These are phyloP conservation scores for Furcasterigmium sp. DNA, from an alignment of 2,329 filamentous ascomycete species.

Conservation along the genomic window DNA sequence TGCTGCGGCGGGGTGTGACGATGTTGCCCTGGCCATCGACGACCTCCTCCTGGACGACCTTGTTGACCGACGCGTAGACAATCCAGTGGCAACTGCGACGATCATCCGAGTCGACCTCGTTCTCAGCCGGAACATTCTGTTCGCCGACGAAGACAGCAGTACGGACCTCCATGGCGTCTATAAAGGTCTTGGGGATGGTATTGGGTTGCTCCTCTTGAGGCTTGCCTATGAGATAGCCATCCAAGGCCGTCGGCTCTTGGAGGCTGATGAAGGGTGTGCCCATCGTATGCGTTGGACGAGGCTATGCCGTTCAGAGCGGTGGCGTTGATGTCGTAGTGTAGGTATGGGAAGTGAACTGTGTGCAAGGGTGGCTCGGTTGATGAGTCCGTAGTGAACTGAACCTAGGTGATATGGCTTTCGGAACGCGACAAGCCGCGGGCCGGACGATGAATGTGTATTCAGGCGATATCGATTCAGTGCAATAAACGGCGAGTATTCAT, in stretches of 20 bases:
- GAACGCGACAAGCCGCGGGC: no score
- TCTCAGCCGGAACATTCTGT: constrained; percentile 53
- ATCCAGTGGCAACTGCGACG: constrained; percentile 80
- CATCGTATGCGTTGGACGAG: constrained; percentile 24
- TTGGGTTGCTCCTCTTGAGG: constrained; percentile 37
- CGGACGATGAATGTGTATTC: no score
- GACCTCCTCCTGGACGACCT: constrained; percentile 33
- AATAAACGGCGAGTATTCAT: no score
- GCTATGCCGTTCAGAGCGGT: not conserved
- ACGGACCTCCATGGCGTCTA: constrained; percentile 59
- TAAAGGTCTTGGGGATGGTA: constrained; percentile 49
- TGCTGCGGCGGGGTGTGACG: constrained; percentile 35
- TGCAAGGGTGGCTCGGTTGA: no score
- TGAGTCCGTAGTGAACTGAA: no score
- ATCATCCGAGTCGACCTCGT: constrained; percentile 81
- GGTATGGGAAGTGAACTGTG: no score
- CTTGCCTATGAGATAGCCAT: constrained; percentile 34
- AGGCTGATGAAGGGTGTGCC: constrained; percentile 44
- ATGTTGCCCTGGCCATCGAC: constrained; percentile 37
- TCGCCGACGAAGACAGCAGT: constrained; percentile 56
- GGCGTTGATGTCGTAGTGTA: not conserved
- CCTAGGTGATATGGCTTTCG: no score
- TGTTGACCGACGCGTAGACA: constrained; percentile 64
- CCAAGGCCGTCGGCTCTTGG: constrained; percentile 43
- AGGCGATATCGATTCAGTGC: no score